A percentile compares a stretch with the other conserved stretches of the same genome.
phyloP scores from a whole-genome alignment of 352 stramenopile genomes.

The Pythium folliculosum region DNA sequence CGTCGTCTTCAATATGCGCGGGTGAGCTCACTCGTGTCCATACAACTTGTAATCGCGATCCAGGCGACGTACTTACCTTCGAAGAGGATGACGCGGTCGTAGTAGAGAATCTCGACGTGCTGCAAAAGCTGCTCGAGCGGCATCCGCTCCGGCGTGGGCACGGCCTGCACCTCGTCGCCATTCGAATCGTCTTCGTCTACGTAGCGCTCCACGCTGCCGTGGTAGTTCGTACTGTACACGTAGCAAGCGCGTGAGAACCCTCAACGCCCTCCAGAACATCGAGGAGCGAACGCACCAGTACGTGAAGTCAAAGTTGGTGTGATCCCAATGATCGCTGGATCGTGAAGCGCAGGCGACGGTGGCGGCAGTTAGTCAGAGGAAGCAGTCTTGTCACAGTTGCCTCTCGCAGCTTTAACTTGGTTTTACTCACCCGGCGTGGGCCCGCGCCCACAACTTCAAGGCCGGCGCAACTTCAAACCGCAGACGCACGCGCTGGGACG shows the following conservation, averaged over 20 bases:
- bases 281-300: constrained; percentile 39
- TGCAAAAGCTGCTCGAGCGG: constrained; percentile 58
- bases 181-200: constrained; percentile 1
- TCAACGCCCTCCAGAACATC: too few relatives aligned
- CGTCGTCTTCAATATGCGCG: constrained; percentile 41
- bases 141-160: constrained; percentile 35
- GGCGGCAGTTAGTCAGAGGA: too few relatives aligned
- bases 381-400: too few relatives aligned
- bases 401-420: constrained; percentile 1
- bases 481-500: constrained; percentile 32
- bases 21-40: too few relatives aligned
- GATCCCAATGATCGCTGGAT: constrained; percentile 30
- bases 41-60: too few relatives aligned
- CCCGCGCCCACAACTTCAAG: constrained; percentile 44
- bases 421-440: constrained; percentile 15
- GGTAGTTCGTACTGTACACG: constrained; percentile 40
- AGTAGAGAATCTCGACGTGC: constrained; percentile 56
- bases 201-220: constrained; percentile 33
- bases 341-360: neutral
- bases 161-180: constrained; percentile 7
- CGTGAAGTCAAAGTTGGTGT: constrained; percentile 58
- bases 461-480: constrained; percentile 45
- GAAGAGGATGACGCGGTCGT: constrained; percentile 58
- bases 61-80: constrained; percentile 38
- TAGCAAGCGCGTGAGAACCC: too few relatives aligned